Conservation (phyloP, 176 grass and related monocot genomes). For the Aegilops umbellulata region DNA sequence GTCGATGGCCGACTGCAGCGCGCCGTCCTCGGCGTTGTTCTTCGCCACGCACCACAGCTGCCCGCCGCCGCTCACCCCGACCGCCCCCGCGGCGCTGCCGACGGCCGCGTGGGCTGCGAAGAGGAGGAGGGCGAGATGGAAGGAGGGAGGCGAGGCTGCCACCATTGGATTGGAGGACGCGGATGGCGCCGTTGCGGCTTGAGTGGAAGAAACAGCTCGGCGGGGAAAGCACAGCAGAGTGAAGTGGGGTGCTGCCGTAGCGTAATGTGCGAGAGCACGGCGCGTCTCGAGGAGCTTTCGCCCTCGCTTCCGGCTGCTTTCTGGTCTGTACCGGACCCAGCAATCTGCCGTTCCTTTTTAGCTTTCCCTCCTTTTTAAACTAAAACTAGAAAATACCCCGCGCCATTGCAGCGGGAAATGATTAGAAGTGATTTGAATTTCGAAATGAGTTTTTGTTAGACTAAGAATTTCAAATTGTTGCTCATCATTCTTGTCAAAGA, state of each 20-base stretch:
- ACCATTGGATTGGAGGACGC: constrained; percentile 33
- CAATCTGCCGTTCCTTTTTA: background rate
- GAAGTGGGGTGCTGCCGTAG: background rate
- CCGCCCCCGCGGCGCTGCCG: background rate
- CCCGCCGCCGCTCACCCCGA: constrained; percentile 29
- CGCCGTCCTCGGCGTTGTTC: constrained; percentile 66
- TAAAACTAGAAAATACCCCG: too few species aligned
- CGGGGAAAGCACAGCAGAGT: background rate
- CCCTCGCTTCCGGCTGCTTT: background rate
- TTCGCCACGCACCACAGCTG: constrained; percentile 84
- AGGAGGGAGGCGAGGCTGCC: background rate
- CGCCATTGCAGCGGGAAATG: too few species aligned
- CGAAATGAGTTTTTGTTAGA: too few species aligned
- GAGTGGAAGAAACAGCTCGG: background rate
- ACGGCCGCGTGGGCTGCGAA: background rate
- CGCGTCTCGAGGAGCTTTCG: background rate
- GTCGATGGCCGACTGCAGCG: constrained; percentile 64
- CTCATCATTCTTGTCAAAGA: too few species aligned
- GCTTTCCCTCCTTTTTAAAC: background rate
- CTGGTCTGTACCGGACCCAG: background rate
- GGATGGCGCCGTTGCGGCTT: background rate
- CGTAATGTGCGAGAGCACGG: background rate
- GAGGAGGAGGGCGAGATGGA: constrained; percentile 7
- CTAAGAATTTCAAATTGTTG: too few species aligned
- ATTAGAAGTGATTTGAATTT: too few species aligned